Evolutionary conservation across 2,329 filamentous ascomycete species (phyloP).

Genomic region (Aspergillus ochraceus): DNA sequence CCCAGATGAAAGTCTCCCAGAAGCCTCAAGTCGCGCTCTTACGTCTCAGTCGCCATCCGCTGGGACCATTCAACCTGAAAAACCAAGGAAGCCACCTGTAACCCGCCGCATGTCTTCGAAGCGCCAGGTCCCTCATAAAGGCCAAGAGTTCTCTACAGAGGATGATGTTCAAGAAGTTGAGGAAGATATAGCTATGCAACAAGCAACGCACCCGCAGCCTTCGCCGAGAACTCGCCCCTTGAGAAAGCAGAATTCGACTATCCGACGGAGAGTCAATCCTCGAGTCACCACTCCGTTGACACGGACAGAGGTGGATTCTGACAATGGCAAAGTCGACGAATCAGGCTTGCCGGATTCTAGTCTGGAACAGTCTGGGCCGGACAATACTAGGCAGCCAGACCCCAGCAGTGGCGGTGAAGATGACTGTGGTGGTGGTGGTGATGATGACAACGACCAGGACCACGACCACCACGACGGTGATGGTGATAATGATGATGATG

Average conservation of each 20-base stretch:
- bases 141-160: slow-evolving; percentile 86
- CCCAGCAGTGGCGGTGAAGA: slow-evolving; percentile 29
- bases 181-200: slow-evolving; percentile 57
- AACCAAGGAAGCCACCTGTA: slow-evolving; percentile 71
- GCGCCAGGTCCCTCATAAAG: slow-evolving; percentile 69
- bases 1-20: slow-evolving; percentile 32
- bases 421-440: slow-evolving; percentile 22
- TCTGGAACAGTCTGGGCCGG: slow-evolving; percentile 21
- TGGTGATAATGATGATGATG: slow-evolving; percentile 19
- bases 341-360: slow-evolving; percentile 33
- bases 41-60: slow-evolving; percentile 48
- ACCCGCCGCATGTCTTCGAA: slow-evolving; percentile 73
- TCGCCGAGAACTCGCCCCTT: slow-evolving; percentile 38
- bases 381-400: slow-evolving; percentile 23
- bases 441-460: slow-evolving; percentile 48
- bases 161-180: slow-evolving; percentile 82
- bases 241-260: slow-evolving; percentile 38
- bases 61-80: slow-evolving; percentile 33
- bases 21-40: slow-evolving; percentile 31
- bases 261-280: slow-evolving; percentile 39
- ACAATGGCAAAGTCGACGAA: slow-evolving; percentile 40
- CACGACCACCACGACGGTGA: slow-evolving; percentile 55
- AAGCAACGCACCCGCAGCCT: slow-evolving; percentile 27
- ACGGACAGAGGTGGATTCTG: slow-evolving; percentile 39
- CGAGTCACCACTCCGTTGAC: slow-evolving; percentile 31